Base-by-base conservation (phyloP, 2,329 filamentous ascomycete genomes). In the Xylariaceae sp. region DNA sequence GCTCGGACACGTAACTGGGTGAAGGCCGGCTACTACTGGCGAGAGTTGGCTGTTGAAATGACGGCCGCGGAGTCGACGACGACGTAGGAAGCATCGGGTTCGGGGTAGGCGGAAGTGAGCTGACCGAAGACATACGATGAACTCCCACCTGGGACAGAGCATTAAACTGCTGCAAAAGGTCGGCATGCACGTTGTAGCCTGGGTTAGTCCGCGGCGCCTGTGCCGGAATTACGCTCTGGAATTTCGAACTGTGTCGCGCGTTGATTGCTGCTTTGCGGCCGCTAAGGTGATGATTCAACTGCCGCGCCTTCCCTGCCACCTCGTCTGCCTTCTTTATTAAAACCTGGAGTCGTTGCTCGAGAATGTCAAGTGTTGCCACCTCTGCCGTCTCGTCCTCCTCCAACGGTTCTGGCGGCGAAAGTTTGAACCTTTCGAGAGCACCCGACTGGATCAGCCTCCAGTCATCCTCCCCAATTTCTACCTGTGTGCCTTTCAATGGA, bases 381-480 rank as follows among this genome's bases (percentile, higher is more conserved):
- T 95, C 89, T 54, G 89, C 88, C 61, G 85, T 82, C 67, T 95
- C 90, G 60, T 95, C 89, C 61, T 94, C 88, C 47, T 86, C 81
- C 39, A 93, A 83, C 1, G 88, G 88, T 52, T 91, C 82, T 12
- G 85, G 83, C 2, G 88, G 85, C 16, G 90, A 88, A 66, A 90
- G 79, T 16, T 58, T 58, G 47, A 77, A 73, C 61, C 88, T 84
- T 64, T 94, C 87, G 10, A 91, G 80, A 54, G 88, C 86, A 22
- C 89, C 88, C 32, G 86, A 91, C 44, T 83, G 82, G 54, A 95
- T 91, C 54, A 95, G 71, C 34, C 90, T 78, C 74, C 85, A 95
- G 62, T 95, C 89, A 63, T 94, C 88, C 64, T 94, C 88, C 16
- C 82, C 83, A 50, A 95, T 92, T 68, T 95, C 88, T 7, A 94